Conservation (phyloP, 768 basidiomycete species). For the Cystofilobasidium ferigula region DNA sequence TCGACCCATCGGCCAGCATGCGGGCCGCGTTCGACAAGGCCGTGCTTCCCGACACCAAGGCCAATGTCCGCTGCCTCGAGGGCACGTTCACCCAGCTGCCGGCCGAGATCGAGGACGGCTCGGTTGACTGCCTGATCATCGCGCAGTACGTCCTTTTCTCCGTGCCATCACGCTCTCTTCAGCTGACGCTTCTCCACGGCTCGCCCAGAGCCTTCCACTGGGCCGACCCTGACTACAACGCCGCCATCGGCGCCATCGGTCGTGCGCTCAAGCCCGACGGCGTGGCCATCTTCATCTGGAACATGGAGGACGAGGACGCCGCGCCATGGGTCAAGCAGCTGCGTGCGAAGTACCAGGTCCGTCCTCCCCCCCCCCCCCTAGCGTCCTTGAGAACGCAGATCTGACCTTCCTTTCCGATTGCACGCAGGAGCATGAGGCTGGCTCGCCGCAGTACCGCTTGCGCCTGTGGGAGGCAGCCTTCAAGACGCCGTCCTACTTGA, state of each 20-base stretch:
- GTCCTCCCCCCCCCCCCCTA: no score
- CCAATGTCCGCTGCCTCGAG: neutral
- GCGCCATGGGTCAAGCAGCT: neutral
- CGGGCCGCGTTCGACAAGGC: neutral
- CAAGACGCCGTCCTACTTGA: neutral
- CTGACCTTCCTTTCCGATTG: neutral
- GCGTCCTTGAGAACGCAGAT: neutral
- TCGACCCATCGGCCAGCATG: neutral
- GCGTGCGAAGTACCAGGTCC: neutral
- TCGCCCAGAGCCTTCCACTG: conserved; percentile 1
- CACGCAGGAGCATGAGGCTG: neutral
- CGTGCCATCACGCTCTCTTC: no score
- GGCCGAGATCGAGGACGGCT: neutral
- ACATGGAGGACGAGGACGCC: neutral
- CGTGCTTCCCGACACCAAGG: neutral
- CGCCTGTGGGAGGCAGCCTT: neutral
- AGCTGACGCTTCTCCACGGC: no score
- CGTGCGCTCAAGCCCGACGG: neutral
- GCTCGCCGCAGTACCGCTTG: neutral
- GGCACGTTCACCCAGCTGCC: neutral
- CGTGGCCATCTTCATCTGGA: conserved; percentile 2
- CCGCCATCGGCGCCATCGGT: neutral
- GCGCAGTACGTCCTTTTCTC: neutral
- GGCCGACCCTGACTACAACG: neutral
- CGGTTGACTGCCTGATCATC: neutral